phyloP scores from a whole-genome alignment of 345 rosid genomes.

The Mallotus nudiflorus region DNA sequence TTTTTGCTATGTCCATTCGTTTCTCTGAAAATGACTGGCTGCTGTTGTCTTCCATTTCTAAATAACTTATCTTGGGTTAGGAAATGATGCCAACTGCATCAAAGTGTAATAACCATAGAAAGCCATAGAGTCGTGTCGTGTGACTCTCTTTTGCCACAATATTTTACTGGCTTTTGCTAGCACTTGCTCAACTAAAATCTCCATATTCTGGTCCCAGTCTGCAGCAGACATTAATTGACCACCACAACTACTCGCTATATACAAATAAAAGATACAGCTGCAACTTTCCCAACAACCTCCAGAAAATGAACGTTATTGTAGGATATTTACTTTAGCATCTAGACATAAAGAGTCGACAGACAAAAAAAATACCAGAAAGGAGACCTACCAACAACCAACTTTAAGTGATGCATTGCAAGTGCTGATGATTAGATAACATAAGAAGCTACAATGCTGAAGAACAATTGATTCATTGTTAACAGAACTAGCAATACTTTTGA shows the following conservation, averaged over 20 bases:
- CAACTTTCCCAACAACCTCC: too few relatives aligned
- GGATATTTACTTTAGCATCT: background rate
- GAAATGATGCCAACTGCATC: background rate
- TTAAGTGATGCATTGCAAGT: background rate
- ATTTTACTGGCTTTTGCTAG: background rate
- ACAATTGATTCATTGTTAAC: constrained; percentile 18
- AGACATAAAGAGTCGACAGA: background rate
- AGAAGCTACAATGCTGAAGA: background rate
- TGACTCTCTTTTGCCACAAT: constrained; percentile 4
- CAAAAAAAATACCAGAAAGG: background rate
- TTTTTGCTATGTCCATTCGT: background rate
- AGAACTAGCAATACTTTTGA: background rate
- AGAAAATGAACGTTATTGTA: too few relatives aligned
- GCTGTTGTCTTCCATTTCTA: constrained; percentile 3
- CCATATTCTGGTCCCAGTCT: too few relatives aligned
- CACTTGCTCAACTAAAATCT: too few relatives aligned
- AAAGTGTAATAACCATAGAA: background rate
- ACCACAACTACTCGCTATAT: background rate
- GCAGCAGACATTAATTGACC: background rate
- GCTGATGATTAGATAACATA: background rate
- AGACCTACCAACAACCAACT: background rate
- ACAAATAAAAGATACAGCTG: too few relatives aligned
- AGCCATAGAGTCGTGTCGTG: constrained; percentile 1
- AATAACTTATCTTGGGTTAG: constrained; percentile 4
- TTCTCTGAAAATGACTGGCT: background rate